Base-by-base conservation (phyloP, 192 early-diverging fungal genomes). In the Coemansia sp. region DNA sequence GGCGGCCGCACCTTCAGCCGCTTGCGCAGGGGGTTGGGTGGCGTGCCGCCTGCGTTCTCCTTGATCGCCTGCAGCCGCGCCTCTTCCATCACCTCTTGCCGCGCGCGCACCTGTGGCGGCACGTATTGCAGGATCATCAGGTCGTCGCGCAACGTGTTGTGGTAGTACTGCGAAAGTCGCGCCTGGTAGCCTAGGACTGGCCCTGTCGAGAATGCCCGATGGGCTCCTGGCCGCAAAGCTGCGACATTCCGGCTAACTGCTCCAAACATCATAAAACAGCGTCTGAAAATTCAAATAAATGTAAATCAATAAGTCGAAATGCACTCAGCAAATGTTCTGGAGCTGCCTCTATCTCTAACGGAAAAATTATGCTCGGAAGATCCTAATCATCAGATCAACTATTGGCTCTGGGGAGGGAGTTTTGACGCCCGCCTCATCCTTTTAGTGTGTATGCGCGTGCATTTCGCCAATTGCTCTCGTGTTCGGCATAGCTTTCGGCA, bases 121-220 rank as follows among this genome's bases (percentile, higher is more conserved):
- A 87, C 74, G 77, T 95, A 94, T 14, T 86, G 77, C 16, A 93
- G 73, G 59, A 90, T 80, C 78, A 91, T 86, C 16, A 94, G 67
- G 63, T 94, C 93, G 70, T 93, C 89, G 46, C 85, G 86, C 63
- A 95, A 63, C 11, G 89, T 88, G 62, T 88, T 84, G 72, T 87
- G 85, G 76, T 90, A 93, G 77, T 89, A 87, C 64, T 92, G 89
- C 60, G 87, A 86, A 6, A 95, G 87, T 31, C 93, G 86, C 33
- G 83, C 59, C 60, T 85, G 83, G 66, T 85, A 82, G 36, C 36
- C 69, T 4, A 56, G 63, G 3, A 59, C 48, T 6, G 62, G 59
- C 50, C 75, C 75, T 8, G 64, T 62, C 6, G 69, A 39, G 35
- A 85, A 78, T 19, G 64, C 39, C 27, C 76, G 77, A 2, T 41